Evolutionary conservation across 306 rosid genomes (phyloP).

Genomic region (Cotoneaster glaucophyllus): DNA sequence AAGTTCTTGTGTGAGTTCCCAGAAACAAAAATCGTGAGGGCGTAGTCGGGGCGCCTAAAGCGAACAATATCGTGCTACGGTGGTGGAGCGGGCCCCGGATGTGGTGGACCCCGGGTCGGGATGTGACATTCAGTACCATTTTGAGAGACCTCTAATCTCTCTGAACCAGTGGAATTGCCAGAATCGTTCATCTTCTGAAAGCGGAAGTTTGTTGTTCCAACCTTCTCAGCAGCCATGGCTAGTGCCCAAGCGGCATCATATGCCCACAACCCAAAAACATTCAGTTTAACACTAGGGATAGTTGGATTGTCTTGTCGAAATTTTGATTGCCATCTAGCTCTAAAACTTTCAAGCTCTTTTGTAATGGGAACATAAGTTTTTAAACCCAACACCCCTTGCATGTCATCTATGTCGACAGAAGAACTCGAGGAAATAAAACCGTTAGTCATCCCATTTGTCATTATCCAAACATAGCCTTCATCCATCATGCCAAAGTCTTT

Average conservation of each 20-base stretch:
- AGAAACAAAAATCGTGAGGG: no score
- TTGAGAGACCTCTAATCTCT: no score
- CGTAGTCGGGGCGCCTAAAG: no score
- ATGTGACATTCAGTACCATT: no score
- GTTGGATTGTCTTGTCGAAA: constrained; percentile 24
- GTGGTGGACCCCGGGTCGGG: no score
- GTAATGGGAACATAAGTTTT: constrained; percentile 26
- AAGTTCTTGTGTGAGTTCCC: no score
- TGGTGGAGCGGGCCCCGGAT: no score
- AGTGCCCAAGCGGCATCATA: constrained; percentile 30
- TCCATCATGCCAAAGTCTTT: no score
- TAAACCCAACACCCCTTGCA: constrained; percentile 34
- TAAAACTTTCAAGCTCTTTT: constrained; percentile 22
- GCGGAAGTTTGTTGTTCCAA: not conserved
- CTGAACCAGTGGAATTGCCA: no score
- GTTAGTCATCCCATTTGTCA: constrained; percentile 16
- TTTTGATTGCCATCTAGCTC: constrained; percentile 27
- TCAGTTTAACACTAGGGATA: not conserved
- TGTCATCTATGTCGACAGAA: not conserved
- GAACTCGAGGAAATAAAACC: not conserved
- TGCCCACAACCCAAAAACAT: constrained; percentile 22
- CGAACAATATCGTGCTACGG: no score
- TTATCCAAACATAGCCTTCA: constrained; percentile 48
- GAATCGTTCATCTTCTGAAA: constrained; percentile 7
- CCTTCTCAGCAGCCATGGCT: constrained; percentile 26